These are phyloP conservation scores for Solanum ahanhuiri DNA, from an alignment of 257 asterid species.

Conservation along the genomic window DNA sequence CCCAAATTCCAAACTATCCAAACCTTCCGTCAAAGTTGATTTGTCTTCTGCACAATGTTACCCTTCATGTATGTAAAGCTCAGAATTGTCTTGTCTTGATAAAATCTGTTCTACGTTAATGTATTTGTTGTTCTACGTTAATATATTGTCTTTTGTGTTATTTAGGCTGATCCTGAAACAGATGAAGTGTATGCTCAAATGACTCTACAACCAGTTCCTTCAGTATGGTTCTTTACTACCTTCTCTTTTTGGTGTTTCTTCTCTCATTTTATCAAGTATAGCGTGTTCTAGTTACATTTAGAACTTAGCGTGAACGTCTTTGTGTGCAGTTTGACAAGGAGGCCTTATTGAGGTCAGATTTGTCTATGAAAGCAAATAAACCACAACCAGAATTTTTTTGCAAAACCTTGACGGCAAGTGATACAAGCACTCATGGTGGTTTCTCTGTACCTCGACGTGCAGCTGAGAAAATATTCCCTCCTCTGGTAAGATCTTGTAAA, in stretches of 20 bases:
- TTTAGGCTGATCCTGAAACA: constrained; percentile 89
- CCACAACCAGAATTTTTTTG: constrained; percentile 93
- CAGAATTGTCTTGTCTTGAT: neutral
- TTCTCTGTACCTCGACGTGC: constrained; percentile 98
- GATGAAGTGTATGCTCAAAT: constrained; percentile 98
- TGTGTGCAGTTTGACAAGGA: constrained; percentile 73
- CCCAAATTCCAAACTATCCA: constrained; percentile 84
- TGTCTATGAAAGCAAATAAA: constrained; percentile 74
- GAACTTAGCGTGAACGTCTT: neutral
- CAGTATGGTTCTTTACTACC: neutral
- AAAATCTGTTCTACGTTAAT: neutral
- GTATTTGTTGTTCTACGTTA: neutral
- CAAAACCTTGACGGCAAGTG: constrained; percentile 95
- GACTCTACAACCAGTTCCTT: constrained; percentile 86
- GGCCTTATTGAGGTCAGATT: constrained; percentile 69
- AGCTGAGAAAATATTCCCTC: constrained; percentile 95
- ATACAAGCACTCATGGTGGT: constrained; percentile 98
- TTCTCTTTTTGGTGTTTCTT: neutral
- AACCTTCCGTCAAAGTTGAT: constrained; percentile 87
- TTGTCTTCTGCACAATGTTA: constrained; percentile 85
- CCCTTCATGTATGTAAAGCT: constrained; percentile 60
- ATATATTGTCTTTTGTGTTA: neutral
- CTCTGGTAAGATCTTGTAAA: constrained; percentile 37
- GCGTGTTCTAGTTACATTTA: neutral
- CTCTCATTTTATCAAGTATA: neutral